Percentiles rank a stretch among this genome's conserved stretches.
These are phyloP conservation scores for Lachancea meyersii DNA, from an alignment of 805 yeast genomes.

Conservation along the genomic window DNA sequence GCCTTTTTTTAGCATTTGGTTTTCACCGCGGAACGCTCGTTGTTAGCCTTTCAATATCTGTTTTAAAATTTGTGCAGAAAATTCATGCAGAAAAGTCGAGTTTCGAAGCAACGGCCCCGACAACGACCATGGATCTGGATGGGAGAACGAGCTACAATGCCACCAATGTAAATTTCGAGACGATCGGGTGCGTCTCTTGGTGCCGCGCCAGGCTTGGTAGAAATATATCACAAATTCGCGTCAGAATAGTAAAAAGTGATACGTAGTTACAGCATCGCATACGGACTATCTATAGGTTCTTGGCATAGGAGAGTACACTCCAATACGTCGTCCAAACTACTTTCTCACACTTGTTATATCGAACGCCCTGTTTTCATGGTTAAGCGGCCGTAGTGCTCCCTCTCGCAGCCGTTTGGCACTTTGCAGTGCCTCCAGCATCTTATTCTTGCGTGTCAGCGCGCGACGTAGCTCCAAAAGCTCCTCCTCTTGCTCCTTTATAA, in stretches of 20 bases:
- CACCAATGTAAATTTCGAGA: not conserved
- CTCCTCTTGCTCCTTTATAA: conserved; percentile 56
- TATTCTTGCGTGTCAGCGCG: conserved; percentile 64
- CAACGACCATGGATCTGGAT: not conserved
- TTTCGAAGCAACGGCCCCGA: too few relatives aligned
- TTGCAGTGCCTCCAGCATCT: conserved; percentile 66
- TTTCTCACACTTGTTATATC: not conserved
- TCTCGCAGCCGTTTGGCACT: conserved; percentile 57
- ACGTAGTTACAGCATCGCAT: too few relatives aligned
- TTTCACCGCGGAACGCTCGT: too few relatives aligned
- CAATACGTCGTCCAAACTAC: too few relatives aligned
- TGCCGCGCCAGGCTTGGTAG: conserved; percentile 1
- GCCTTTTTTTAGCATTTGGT: too few relatives aligned
- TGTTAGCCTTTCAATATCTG: too few relatives aligned
- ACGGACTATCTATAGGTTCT: too few relatives aligned
- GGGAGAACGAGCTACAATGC: not conserved
- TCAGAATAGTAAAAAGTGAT: conserved; percentile 1
- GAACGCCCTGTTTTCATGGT: not conserved
- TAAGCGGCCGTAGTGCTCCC: conserved; percentile 21
- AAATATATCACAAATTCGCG: too few relatives aligned
- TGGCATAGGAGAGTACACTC: too few relatives aligned
- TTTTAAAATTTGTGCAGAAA: too few relatives aligned
- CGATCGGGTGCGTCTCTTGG: not conserved
- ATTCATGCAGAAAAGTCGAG: too few relatives aligned
- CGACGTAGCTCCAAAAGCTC: conserved; percentile 62